Evolutionary conservation across 306 rosid species (phyloP).

Genomic region (Castanopsis chinensis): DNA sequence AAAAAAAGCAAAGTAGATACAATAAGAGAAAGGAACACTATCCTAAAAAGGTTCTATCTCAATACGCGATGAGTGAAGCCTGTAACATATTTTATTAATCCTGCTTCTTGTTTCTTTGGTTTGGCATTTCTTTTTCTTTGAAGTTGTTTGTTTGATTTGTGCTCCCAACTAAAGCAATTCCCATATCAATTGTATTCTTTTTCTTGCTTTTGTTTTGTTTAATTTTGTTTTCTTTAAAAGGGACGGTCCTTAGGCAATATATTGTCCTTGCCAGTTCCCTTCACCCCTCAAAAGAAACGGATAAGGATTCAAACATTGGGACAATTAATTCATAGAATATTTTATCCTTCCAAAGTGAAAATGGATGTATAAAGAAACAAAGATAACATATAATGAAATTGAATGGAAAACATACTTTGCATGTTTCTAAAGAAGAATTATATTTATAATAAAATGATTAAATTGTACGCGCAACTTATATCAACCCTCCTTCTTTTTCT

Average conservation of each 20-base stretch:
- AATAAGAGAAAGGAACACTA: conserved; percentile 29
- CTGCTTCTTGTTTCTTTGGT: conserved; percentile 1
- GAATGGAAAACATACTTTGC: neutral
- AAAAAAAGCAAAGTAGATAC: conserved; percentile 15
- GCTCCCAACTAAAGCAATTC: conserved; percentile 24
- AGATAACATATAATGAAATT: neutral
- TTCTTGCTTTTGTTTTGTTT: neutral
- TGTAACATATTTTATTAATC: conserved; percentile 25
- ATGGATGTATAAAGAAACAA: neutral
- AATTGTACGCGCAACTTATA: too few relatives aligned
- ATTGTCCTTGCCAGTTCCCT: too few relatives aligned
- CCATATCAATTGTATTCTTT: neutral
- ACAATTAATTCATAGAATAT: neutral
- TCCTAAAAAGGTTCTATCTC: conserved; percentile 38
- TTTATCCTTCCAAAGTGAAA: too few relatives aligned
- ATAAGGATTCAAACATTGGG: neutral
- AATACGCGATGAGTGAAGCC: conserved; percentile 28
- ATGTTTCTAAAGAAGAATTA: too few relatives aligned
- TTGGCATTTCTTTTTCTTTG: too few relatives aligned
- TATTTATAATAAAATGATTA: too few relatives aligned
- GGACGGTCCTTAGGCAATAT: neutral
- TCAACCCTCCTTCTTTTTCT: too few relatives aligned
- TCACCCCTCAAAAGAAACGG: too few relatives aligned
- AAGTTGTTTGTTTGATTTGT: conserved; percentile 5
- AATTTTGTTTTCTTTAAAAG: neutral